Base-by-base conservation (phyloP, 371 early-diverging fungal genomes). In the Phascolomyces articulosus region DNA sequence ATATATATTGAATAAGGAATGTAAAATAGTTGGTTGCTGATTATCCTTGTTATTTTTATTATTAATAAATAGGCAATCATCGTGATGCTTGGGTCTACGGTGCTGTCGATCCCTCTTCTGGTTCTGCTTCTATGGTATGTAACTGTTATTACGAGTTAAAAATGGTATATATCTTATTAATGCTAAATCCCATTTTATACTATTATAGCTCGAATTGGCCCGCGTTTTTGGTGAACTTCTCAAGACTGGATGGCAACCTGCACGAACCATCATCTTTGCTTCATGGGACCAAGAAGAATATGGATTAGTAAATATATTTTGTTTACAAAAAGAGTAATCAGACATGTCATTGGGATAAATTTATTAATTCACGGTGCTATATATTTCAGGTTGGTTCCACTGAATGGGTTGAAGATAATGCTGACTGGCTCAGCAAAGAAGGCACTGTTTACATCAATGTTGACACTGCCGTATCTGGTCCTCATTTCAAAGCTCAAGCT, bases 41-140 rank as follows among this genome's bases (percentile, higher is more conserved):
- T 44, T 16, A 16, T 44, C 16, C 44, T 15, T 4, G 4, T 51
- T 10, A 23, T 24, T 51, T 24, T 48, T 0, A 16, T 51, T 0
- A 18, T 24, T 51, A 7, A 31, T 58, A 57, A 55, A 16, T 72
- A 58, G 82, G 90, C 44, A 85, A 83, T 68, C 90, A 88, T 59
- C 80, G 90, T 51, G 91, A 91, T 64, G 85, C 90, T 9, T 88
- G 89, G 88, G 84, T 85, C 16, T 77, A 81, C 10, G 88, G 88
- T 29, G 89, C 90, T 41, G 82, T 84, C n/a, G 90, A 88, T 40
- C 88, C 90, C 18, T 82, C 80, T 15, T 87, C 88, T 15, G 90
- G 90, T 10, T 82, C 87, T 20, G 82, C 90, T 8, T 70, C 79
- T 38, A 65, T 90, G 80, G 79, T 82, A 79, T 72, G 56, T 20